Evolutionary conservation across 805 yeast genomes (phyloP), one percentile per base, ranked within the genome.

Genomic region (Clavispora asparagi): DNA sequence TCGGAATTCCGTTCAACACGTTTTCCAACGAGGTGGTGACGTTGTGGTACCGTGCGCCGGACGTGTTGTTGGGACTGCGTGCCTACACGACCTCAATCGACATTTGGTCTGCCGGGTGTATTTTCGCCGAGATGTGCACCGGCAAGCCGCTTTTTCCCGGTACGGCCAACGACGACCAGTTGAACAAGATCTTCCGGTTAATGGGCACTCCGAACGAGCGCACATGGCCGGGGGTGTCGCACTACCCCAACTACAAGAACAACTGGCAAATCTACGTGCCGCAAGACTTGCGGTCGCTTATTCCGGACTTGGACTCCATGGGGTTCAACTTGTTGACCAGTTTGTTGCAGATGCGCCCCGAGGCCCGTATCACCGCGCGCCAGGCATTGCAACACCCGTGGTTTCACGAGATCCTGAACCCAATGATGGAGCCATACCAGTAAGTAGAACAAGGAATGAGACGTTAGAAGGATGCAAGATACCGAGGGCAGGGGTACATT

Each of bases 71-170:
- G 60, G 99, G 99, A 2, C 89, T 96, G 3, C 81, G 97, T 57
- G 92, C 95, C 46, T 94, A 94, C 67, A 87, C 96, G 40, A 94
- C 99, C 0, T 91, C 97, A 8, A 95, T 94, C 50, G 99, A 94
- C 63, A 88, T 94, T 70, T 94, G 99, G 99, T 89, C 97, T 14
- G 95, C 96, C 13, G 99, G 99, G 13, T 94, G 99, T 68, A 94
- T 94, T 45, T 79, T 94, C 64, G 98, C 97, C 3, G 99, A 94
- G 62, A 92, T 94, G 98, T 85, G 94, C 61, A 87, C 96, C n/a
- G 96, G 99, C 29, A 85, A 92, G 59, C 98, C 99, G 1, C 72
- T 94, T 43, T 94, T 94, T 67, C 96, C 98, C 17, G 99, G 99
- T 29, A 83, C 92, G 11, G 88, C 96, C 36, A 95, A 92, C 65